phyloP scores from a whole-genome alignment of 2,329 filamentous ascomycete species.

The Coniochaeta sp. region DNA sequence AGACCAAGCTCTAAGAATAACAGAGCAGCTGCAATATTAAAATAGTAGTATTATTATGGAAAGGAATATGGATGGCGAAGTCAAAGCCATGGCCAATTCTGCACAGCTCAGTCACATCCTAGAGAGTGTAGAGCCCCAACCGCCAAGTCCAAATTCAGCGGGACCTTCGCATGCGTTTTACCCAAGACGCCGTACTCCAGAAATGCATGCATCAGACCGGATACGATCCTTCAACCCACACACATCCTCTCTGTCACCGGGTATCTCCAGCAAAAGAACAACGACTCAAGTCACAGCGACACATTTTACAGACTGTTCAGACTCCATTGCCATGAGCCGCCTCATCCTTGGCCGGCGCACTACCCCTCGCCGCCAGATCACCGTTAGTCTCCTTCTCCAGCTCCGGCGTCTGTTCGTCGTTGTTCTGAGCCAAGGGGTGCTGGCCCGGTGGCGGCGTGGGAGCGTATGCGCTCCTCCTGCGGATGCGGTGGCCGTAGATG shows the following conservation, averaged over 20 bases:
- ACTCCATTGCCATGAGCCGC: constrained; percentile 3
- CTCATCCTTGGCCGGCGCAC: constrained; percentile 22
- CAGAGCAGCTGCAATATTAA: not conserved
- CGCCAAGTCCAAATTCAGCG: not conserved
- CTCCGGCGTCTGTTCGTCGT: not conserved
- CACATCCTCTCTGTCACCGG: not conserved
- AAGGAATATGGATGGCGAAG: not conserved
- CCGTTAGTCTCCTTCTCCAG: not conserved
- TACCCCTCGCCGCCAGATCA: not conserved
- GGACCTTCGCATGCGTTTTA: not conserved
- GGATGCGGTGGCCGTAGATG: constrained; percentile 50
- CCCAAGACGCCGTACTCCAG: not conserved
- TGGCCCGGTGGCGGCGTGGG: constrained; percentile 31
- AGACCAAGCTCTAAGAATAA: not conserved
- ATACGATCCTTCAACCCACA: not conserved
- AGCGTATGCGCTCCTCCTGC: constrained; percentile 47
- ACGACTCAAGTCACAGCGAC: not conserved
- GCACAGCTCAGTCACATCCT: not conserved
- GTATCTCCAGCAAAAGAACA: not conserved
- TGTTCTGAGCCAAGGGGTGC: not conserved
- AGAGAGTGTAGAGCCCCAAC: not conserved
- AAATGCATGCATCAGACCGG: not conserved
- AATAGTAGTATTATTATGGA: not conserved
- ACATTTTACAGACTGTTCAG: not conserved
- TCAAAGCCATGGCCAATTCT: not conserved